Conservation (phyloP, 352 stramenopile genomes). For the Aphanomyces euteiches region DNA sequence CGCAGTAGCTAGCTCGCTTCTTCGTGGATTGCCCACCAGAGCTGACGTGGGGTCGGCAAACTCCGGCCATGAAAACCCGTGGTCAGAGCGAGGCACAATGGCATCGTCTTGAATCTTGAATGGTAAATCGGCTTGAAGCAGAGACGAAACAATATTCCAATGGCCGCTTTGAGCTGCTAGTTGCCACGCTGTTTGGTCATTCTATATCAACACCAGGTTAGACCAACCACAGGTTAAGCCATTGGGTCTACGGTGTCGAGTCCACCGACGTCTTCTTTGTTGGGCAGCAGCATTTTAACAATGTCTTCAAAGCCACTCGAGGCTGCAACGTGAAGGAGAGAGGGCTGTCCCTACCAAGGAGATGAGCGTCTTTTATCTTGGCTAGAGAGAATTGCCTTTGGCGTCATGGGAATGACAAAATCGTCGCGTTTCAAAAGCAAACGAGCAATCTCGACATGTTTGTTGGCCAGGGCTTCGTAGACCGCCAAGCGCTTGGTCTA, state of each 20-base stretch:
- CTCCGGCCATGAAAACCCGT: not conserved
- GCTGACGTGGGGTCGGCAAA: not conserved
- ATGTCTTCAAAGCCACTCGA: not conserved
- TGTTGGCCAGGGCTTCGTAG: slow-evolving; percentile 1
- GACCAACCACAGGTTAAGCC: not conserved
- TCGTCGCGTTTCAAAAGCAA: not conserved
- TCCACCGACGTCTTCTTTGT: not conserved
- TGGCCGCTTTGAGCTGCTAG: not conserved
- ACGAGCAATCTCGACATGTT: not conserved
- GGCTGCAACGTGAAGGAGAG: not conserved
- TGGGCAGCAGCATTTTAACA: not conserved
- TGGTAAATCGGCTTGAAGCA: not conserved
- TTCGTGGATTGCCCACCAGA: not conserved
- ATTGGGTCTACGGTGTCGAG: not conserved
- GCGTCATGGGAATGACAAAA: not conserved
- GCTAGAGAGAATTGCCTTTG: not conserved
- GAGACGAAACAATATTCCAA: not conserved
- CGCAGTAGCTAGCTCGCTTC: not conserved
- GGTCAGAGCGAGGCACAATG: not conserved
- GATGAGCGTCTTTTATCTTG: not conserved
- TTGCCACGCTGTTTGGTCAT: not conserved
- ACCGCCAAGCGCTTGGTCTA: not conserved
- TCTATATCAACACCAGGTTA: not conserved
- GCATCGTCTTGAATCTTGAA: not conserved
- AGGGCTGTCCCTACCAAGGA: slow-evolving; percentile 1